Conservation (phyloP, 2,329 filamentous ascomycete genomes). For the Aspergillus brasiliensis region DNA sequence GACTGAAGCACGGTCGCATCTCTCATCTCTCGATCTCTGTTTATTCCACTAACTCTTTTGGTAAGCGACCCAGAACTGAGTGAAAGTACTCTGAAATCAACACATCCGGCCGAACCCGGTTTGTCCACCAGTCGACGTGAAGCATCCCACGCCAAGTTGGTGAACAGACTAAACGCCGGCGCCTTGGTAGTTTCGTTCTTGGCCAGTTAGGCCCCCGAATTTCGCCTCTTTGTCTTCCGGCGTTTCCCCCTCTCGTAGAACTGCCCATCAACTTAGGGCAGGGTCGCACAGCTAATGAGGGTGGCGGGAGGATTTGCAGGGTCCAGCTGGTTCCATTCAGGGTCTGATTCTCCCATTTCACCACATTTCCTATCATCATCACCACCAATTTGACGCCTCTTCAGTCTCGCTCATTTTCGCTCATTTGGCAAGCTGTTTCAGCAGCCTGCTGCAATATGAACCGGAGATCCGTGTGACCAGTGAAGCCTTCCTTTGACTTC, state of each 20-base stretch:
- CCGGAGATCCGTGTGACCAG: background rate
- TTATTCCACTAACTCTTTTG: too few species aligned
- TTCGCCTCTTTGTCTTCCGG: background rate
- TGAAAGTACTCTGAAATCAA: too few species aligned
- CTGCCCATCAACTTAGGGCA: background rate
- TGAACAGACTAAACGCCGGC: background rate
- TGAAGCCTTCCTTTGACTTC: constrained; percentile 1
- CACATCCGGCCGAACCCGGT: background rate
- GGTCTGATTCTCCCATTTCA: background rate
- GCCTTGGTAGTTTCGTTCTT: background rate
- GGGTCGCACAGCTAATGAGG: background rate
- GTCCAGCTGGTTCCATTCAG: constrained; percentile 4
- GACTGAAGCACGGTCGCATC: background rate
- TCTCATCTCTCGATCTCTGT: too few species aligned
- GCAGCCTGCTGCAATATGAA: constrained; percentile 2
- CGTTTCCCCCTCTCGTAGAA: too few species aligned
- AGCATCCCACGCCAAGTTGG: too few species aligned
- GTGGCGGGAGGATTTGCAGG: constrained; percentile 7
- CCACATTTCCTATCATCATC: background rate
- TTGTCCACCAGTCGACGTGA: background rate
- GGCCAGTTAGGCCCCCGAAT: constrained; percentile 3
- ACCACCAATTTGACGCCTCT: background rate
- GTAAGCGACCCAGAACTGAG: too few species aligned
- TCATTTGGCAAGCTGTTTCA: background rate
- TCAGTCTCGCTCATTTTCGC: background rate